Evolutionary conservation across 345 rosid species (phyloP).

Genomic region (Citrus cavaleriei): DNA sequence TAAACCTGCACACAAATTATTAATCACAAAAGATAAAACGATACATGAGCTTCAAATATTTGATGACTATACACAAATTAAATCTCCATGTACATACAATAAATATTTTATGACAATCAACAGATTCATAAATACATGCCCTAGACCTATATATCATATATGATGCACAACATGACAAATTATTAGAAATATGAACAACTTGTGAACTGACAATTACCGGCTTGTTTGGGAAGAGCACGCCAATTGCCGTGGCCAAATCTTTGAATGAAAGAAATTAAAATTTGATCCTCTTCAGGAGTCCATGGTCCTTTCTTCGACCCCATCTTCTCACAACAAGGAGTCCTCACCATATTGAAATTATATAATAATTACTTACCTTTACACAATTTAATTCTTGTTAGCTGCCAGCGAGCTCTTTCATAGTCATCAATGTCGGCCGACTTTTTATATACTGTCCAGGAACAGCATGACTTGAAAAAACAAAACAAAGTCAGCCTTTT

Average conservation of each 20-base stretch:
- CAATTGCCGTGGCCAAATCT: constrained; percentile 40
- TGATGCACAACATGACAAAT: neutral
- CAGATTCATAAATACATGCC: neutral
- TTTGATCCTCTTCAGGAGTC: constrained; percentile 48
- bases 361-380: too few species aligned
- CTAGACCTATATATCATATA: neutral
- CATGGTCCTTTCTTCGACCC: constrained; percentile 50
- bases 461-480: constrained; percentile 18
- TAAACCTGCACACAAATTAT: constrained; percentile 5
- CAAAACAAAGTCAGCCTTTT: too few species aligned
- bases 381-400: neutral
- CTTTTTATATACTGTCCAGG: too few species aligned
- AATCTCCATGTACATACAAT: neutral
- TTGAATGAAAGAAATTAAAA: constrained; percentile 27
- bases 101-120: neutral
- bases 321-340: constrained; percentile 40
- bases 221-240: constrained; percentile 51
- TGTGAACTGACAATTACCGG: constrained; percentile 20
- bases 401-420: neutral
- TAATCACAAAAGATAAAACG: neutral
- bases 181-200: too few species aligned
- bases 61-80: neutral
- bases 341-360: constrained; percentile 20
- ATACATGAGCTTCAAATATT: neutral
- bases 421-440: neutral